Evolutionary conservation across 2,329 filamentous ascomycete genomes (phyloP).

Genomic region (Sporothrix euskadiensis): DNA sequence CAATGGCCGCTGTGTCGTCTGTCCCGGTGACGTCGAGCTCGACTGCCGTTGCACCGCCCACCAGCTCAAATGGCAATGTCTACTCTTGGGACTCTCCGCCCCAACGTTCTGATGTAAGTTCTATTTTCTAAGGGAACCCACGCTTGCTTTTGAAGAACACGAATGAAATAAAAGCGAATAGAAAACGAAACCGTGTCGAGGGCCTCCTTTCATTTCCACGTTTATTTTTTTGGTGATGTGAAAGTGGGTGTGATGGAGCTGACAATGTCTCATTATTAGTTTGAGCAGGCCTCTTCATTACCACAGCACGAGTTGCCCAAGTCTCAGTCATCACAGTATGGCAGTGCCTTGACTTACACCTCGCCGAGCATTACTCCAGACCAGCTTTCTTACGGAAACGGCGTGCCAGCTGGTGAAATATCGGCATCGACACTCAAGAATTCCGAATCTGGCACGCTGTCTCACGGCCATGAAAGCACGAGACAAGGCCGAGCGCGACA

Average conservation of each 20-base stretch:
- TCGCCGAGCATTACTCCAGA: conserved; percentile 5
- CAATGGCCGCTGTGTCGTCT: conserved; percentile 57
- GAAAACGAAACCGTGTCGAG: too few relatives aligned
- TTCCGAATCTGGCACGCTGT: conserved; percentile 30
- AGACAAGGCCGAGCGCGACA: conserved; percentile 47
- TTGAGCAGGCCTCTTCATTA: conserved; percentile 29
- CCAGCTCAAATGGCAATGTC: conserved; percentile 52
- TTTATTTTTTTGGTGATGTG: neutral
- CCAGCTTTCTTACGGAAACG: neutral
- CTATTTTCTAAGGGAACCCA: neutral
- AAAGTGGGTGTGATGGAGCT: neutral
- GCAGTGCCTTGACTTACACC: neutral
- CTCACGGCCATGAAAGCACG: conserved; percentile 34
- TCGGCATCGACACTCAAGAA: conserved; percentile 21
- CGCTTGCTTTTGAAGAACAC: too few relatives aligned
- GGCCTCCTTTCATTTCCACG: neutral
- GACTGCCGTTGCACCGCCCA: conserved; percentile 51
- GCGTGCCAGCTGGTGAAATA: neutral
- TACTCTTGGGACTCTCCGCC: conserved; percentile 37
- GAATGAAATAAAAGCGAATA: too few relatives aligned
- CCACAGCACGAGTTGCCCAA: conserved; percentile 22
- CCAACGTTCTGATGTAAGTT: conserved; percentile 32
- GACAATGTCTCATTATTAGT: neutral
- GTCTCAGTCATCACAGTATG: conserved; percentile 3
- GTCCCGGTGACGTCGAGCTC: conserved; percentile 41